These are phyloP conservation scores for Pelargonium fulgidum DNA, from an alignment of 441 rosid species.

Conservation along the genomic window DNA sequence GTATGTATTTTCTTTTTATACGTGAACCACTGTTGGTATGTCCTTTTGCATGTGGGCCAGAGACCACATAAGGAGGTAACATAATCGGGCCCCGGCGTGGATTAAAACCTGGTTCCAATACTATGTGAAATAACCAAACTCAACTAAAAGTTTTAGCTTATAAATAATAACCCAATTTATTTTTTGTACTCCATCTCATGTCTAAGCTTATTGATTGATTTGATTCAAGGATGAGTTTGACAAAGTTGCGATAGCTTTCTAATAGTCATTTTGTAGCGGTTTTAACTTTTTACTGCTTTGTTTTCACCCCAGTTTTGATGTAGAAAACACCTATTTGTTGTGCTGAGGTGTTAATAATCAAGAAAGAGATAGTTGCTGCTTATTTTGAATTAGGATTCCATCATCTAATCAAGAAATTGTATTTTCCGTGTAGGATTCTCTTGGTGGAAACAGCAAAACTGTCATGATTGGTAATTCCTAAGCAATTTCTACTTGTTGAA, in stretches of 20 bases:
- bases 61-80: no score
- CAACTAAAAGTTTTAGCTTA: no score
- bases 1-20: no score
- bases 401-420: neutral
- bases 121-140: no score
- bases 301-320: neutral
- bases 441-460: constrained; percentile 66
- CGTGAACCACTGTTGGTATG: no score
- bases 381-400: neutral
- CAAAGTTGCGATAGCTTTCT: no score
- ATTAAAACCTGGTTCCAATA: no score
- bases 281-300: neutral
- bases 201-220: neutral
- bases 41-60: no score
- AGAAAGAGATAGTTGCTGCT: neutral
- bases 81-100: no score
- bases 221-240: neutral
- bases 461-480: constrained; percentile 52
- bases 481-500: constrained; percentile 7
- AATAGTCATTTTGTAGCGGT: neutral
- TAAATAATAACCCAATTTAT: no score
- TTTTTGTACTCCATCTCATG: neutral
- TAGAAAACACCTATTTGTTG: neutral
- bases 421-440: constrained; percentile 48
- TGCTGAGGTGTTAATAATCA: neutral